These are phyloP conservation scores for Boehmeria nivea DNA, from an alignment of 306 rosid species.

Conservation along the genomic window DNA sequence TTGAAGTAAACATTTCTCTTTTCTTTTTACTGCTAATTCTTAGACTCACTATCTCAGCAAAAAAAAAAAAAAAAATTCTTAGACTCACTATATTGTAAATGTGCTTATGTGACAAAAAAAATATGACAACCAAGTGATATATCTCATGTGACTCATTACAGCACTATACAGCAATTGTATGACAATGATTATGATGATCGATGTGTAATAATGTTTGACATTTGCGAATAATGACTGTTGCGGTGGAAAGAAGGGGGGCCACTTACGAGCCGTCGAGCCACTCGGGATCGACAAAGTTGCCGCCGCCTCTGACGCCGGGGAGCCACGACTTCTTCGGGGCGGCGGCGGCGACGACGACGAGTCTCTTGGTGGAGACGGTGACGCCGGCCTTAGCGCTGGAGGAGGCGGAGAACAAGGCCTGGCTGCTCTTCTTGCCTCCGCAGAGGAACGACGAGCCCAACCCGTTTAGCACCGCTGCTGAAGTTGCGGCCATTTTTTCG, in stretches of 20 bases:
- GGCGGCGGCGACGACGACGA: conserved; percentile 51
- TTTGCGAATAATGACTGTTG: background rate
- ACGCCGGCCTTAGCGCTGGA: conserved; percentile 41
- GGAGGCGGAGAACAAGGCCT: conserved; percentile 46
- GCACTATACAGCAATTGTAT: too few relatives aligned
- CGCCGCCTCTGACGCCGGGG: conserved; percentile 69
- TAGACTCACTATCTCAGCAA: too few relatives aligned
- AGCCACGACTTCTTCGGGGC: conserved; percentile 69
- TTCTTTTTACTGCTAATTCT: too few relatives aligned
- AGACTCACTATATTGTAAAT: too few relatives aligned
- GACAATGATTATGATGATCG: too few relatives aligned
- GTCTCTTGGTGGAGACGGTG: conserved; percentile 39
- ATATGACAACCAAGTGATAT: too few relatives aligned
- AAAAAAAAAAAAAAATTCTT: too few relatives aligned
- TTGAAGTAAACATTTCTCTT: too few relatives aligned
- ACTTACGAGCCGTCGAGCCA: conserved; percentile 99
- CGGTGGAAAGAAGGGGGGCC: background rate
- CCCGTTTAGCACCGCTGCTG: conserved; percentile 77
- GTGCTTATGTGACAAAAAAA: too few relatives aligned
- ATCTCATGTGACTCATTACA: too few relatives aligned
- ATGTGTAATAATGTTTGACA: too few relatives aligned
- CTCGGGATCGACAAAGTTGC: conserved; percentile 77
- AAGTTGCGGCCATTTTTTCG: conserved; percentile 76
- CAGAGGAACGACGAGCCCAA: conserved; percentile 69
- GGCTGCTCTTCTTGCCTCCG: conserved; percentile 67